Evolutionary conservation across 2,329 filamentous ascomycete genomes (phyloP), one percentile per base, ranked within the genome.

Genomic region (Gyromitra esculenta): DNA sequence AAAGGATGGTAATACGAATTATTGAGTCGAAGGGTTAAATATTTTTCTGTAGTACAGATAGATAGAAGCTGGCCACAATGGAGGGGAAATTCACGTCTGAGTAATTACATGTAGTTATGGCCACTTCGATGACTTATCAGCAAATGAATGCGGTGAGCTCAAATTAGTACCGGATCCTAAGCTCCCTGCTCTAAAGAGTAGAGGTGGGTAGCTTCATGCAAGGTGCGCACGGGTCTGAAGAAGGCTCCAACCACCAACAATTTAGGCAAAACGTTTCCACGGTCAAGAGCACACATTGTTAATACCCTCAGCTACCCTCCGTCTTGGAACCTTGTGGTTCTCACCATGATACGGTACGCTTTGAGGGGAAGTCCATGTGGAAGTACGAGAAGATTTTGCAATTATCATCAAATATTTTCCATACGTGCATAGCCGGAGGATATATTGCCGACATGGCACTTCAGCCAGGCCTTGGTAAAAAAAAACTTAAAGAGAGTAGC

Each of bases 181-280:
- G 25, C 25, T 31, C 25, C 25, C 25, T 31, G 2, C 4, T 31
- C 1, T 31, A 31, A 31, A 31, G 4, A 31, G 2, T 4, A 31
- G n/a, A 31, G 9, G 43, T 50, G 9, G 57, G 57, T 60, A n/a
- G 15, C 8, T 9, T 25, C 54, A 37, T 59, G 54, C 59, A 69
- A 43, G 52, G 21, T 8, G 37, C 57, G 69, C 60, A 65, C 25
- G 60, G 59, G 37, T 59, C 25, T 54, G 41, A 59, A 43, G 70
- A 59, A 7, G 56, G 57, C 43, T 31, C 50, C 48, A 15, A 21
- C 56, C 45, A 45, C 39, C 43, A 21, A n/a, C n/a, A 15, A 69
- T 60, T 60, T 25, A 69, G 48, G 50, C 64, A 66, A 66, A 56
- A 5, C 21, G 45, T 31, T 31, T 25, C 48, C n/a, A 15, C 5